Evolutionary conservation across 768 basidiomycete species (phyloP), one percentile per base, ranked within the genome.

Genomic region (Psilocybe cyanescens): DNA sequence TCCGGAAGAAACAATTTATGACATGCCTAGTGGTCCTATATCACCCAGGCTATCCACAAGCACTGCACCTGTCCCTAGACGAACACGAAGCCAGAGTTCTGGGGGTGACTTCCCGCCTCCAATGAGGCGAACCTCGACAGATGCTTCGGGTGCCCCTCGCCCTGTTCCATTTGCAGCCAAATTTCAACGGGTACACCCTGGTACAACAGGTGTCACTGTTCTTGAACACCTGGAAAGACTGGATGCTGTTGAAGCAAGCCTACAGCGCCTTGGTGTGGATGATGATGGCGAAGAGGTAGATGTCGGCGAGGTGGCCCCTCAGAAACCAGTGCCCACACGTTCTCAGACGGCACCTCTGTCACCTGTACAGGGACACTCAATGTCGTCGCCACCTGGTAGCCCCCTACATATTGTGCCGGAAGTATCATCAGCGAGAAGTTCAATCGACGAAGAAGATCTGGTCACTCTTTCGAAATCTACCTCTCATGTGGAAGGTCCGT

Each of bases 161-260:
- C 92, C 93, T 0, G 89, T 94, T 12, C 90, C 92, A 3, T 92
- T 94, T 72, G 86, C 88, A 11, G 84, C 88, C n/a, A 94, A 93
- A 75, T 91, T 91, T 74, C 86, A 90, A 69, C 84, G 87, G 51
- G 88, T 94, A 35, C 90, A 92, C 69, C 92, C 92, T 49, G 91
- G 90, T 39, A 93, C 92, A 30, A 94, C 92, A 0, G 94, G 94
- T 9, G 92, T 95, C 28, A 89, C 87, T 8, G 88, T 95, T 51
- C 80, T 95, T 39, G 91, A 92, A 68, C 92, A 94, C 65, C 80
- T 95, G 65, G 94, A 95, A 70, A 86, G 91, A 49, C 75, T 95
- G 49, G 94, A 95, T 70, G 89, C 86, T 14, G 91, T 91, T 16
- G 91, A 94, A 65, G 90, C 91, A 7, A 86, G 90, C 64, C 72